Conservation (phyloP, 2,329 filamentous ascomycete species). For the Alternaria sp. region DNA sequence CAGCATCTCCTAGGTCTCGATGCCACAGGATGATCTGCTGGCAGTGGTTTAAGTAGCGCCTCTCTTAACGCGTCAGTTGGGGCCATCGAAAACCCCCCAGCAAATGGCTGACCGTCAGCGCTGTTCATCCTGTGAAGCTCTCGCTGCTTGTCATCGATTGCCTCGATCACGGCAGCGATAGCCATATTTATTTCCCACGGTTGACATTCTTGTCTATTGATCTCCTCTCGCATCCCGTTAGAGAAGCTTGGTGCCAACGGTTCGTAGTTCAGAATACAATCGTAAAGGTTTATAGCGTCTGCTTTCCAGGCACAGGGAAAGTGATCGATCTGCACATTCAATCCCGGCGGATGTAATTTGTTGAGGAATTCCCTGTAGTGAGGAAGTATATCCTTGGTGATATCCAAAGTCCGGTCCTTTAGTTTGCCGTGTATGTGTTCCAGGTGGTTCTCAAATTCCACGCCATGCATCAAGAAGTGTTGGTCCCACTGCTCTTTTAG, state of each 20-base stretch:
- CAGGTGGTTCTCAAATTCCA: not conserved
- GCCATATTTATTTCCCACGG: not conserved
- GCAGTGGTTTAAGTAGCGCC: not conserved
- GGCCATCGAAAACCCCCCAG: conserved; percentile 13
- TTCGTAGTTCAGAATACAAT: not conserved
- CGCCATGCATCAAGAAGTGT: not conserved
- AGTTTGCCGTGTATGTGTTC: not conserved
- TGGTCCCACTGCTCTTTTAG: not conserved
- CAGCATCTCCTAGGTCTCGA: conserved; percentile 15
- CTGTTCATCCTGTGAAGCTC: not conserved
- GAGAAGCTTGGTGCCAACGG: not conserved
- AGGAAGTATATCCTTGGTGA: not conserved
- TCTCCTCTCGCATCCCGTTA: not conserved
- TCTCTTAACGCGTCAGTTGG: not conserved
- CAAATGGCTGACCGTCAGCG: not conserved
- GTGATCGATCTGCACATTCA: not conserved
- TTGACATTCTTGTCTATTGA: not conserved
- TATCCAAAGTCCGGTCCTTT: not conserved
- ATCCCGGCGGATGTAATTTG: not conserved
- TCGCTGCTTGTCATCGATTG: conserved; percentile 13
- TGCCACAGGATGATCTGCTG: not conserved
- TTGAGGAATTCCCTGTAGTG: not conserved
- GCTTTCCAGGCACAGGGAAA: not conserved
- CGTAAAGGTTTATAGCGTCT: not conserved
- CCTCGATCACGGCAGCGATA: conserved; percentile 17